These are phyloP conservation scores for Aspergillus quadricinctus DNA, from an alignment of 2,329 filamentous ascomycete genomes.

Conservation along the genomic window DNA sequence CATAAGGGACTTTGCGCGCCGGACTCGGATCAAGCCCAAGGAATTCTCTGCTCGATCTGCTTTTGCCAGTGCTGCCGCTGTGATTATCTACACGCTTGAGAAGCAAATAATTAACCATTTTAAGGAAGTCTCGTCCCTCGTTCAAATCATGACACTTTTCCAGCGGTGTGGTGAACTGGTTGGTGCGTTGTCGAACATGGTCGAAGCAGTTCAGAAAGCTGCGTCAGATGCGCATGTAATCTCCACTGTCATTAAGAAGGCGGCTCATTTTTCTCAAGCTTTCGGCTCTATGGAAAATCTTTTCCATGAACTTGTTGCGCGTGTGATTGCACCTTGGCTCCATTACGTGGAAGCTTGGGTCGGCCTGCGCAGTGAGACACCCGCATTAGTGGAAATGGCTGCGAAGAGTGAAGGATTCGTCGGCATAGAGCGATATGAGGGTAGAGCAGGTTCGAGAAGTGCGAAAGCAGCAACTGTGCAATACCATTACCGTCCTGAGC, in stretches of 20 bases:
- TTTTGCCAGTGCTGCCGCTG: constrained; percentile 29
- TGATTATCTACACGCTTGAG: constrained; percentile 36
- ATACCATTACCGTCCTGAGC: constrained; percentile 47
- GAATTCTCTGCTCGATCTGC: constrained; percentile 31
- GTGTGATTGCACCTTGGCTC: constrained; percentile 63
- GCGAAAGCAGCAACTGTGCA: constrained; percentile 60
- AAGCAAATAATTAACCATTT: constrained; percentile 27
- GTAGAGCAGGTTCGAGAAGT: constrained; percentile 53
- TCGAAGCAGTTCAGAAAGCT: constrained; percentile 44
- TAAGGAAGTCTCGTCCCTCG: constrained; percentile 26
- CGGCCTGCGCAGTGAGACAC: constrained; percentile 59
- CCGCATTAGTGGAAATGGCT: constrained; percentile 47
- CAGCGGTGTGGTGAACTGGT: constrained; percentile 36
- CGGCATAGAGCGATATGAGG: constrained; percentile 56
- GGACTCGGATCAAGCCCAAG: constrained; percentile 21
- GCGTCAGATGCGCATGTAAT: constrained; percentile 59
- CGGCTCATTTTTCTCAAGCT: constrained; percentile 60
- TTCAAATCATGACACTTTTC: constrained; percentile 37
- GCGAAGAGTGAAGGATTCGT: constrained; percentile 57
- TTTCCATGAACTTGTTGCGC: constrained; percentile 62
- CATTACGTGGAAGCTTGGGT: constrained; percentile 70
- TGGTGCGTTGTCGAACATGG: constrained; percentile 31
- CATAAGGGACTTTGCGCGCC: constrained; percentile 32
- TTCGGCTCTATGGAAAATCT: constrained; percentile 59
- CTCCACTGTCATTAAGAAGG: constrained; percentile 58